Evolutionary conservation across 805 yeast species (phyloP), one percentile per base, ranked within the genome.

Genomic region (Candida khao-thaluensis): DNA sequence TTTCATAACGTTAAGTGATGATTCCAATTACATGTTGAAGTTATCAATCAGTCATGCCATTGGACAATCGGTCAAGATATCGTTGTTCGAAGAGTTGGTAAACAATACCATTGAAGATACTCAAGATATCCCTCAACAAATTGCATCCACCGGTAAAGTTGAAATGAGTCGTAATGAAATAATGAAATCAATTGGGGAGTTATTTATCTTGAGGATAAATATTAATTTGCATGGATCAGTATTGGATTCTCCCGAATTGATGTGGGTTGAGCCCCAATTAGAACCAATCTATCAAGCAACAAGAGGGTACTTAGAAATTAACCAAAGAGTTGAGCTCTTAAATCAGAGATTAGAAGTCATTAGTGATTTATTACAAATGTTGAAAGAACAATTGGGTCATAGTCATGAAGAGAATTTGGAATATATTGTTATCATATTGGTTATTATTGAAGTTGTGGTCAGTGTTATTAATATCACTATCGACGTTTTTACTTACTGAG

Each of bases 211-310:
- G 48, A 62, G 95, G 45, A 85, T 85, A 32, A 85, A 85, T 57
- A 85, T 85, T 44, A 85, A 85, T 53, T 65, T 85, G 39, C 93
- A 85, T 64, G 93, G 93, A 0, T 82, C 91, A 0, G 95, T 93
- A 18, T 69, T 93, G 45, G 99, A 93, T 59, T 86, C 96, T 1
- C 99, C 99, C 1, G 99, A 93, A 60, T 77, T 93, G 42, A 89
- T 93, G 96, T 93, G 99, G 99, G 81, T 97, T 0, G 98, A 93
- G 59, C 99, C 99, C 2, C 96, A 90, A 55, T 70, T 93, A 45
- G 99, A 93, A 58, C 99, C 99, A 1, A 89, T 91, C 38, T 93
- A 93, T 63, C 97, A 90, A 60, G 97, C 98, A 0, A 89, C 95
- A 2, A 78, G 98, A 59, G 96, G 97, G 1, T 91, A 91, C 60